Percentiles rank a stretch among this genome's conserved stretches.
Conservation (phyloP, 2,329 filamentous ascomycete genomes). For the Diatrype stigma region DNA sequence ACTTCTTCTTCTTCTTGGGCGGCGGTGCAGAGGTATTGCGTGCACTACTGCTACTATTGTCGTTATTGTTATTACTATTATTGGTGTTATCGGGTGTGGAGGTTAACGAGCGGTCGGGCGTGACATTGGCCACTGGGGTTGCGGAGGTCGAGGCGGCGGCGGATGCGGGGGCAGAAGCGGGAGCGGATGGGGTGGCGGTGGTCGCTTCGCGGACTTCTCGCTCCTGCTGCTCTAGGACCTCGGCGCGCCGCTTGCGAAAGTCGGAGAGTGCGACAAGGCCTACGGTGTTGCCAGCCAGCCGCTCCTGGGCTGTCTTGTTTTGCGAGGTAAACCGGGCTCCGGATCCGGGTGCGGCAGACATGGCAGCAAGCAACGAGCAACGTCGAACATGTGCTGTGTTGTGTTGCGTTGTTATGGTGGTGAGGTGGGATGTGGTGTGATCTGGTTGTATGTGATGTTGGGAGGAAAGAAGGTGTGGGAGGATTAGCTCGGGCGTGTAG, state of each 20-base stretch:
- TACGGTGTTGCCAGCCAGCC: slow-evolving; percentile 81
- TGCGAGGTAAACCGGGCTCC: slow-evolving; percentile 68
- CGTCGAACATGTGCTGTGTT: background rate
- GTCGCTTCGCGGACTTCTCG: slow-evolving; percentile 68
- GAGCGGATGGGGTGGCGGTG: slow-evolving; percentile 28
- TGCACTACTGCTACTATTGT: background rate
- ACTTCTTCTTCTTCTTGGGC: slow-evolving; percentile 46
- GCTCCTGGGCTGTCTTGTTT: slow-evolving; percentile 71
- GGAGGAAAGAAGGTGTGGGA: background rate
- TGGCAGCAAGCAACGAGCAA: background rate
- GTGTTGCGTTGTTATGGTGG: background rate
- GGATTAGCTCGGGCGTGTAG: no score
- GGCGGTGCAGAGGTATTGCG: slow-evolving; percentile 31
- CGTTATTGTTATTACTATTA: background rate
- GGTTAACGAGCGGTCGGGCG: slow-evolving; percentile 45
- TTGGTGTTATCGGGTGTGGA: slow-evolving; percentile 40
- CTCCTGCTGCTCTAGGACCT: slow-evolving; percentile 88
- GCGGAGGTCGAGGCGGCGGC: slow-evolving; percentile 33
- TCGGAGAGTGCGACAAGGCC: slow-evolving; percentile 89
- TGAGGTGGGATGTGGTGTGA: no score
- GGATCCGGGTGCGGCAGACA: slow-evolving; percentile 8
- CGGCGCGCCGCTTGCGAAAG: slow-evolving; percentile 91
- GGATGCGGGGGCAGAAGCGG: slow-evolving; percentile 50
- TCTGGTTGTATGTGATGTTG: background rate
- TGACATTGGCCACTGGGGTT: slow-evolving; percentile 29